Percentiles rank a stretch among this genome's conserved stretches.
phyloP scores from a whole-genome alignment of 148 eudicot genomes.

The Fagopyrum homotropicum region DNA sequence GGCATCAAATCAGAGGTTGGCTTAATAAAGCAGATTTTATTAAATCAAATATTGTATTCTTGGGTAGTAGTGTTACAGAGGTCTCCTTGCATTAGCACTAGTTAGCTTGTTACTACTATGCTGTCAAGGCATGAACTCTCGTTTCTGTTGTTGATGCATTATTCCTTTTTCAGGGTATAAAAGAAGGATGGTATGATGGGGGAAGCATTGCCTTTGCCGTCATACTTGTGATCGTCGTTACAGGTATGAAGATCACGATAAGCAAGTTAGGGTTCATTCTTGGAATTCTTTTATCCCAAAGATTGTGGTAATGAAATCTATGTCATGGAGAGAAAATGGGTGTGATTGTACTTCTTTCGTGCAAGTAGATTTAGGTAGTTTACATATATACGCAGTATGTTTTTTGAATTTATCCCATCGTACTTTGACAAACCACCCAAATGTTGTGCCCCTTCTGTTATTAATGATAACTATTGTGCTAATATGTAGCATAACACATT shows the following conservation, averaged over 20 bases:
- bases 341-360: not conserved
- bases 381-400: not conserved
- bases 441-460: too few species aligned
- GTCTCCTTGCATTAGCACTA: not conserved
- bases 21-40: not conserved
- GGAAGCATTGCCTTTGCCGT: constrained; percentile 47
- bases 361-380: not conserved
- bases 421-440: too few species aligned
- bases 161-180: constrained; percentile 20
- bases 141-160: not conserved
- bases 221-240: constrained; percentile 39
- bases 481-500: too few species aligned
- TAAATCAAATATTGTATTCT: not conserved
- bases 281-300: not conserved
- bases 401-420: not conserved
- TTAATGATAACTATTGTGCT: too few species aligned
- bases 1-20: constrained; percentile 95
- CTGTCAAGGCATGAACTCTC: not conserved
- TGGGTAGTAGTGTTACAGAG: not conserved
- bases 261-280: not conserved
- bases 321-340: not conserved
- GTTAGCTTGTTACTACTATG: not conserved
- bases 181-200: constrained; percentile 52
- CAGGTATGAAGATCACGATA: constrained; percentile 45
- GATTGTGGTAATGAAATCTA: not conserved